A percentile compares a stretch with the other conserved stretches of the same genome.
These are phyloP conservation scores for Millerago galiae DNA, from an alignment of 805 yeast genomes.

Conservation along the genomic window DNA sequence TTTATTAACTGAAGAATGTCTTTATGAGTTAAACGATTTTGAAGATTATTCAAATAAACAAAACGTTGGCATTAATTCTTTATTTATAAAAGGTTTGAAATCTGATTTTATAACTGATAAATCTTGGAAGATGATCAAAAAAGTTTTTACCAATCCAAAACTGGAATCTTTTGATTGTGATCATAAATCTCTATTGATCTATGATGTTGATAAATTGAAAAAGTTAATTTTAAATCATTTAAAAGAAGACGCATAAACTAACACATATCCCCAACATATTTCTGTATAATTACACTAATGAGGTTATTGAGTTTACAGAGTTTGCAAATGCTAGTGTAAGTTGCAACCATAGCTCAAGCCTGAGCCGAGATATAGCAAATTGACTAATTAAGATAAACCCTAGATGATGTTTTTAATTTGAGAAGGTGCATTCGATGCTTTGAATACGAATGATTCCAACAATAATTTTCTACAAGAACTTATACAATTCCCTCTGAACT, in stretches of 20 bases:
- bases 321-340: no score
- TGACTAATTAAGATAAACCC: no score
- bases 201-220: slow-evolving; percentile 3
- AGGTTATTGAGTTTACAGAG: no score
- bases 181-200: slow-evolving; percentile 3
- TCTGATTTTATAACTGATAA: slow-evolving; percentile 36
- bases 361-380: no score
- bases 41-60: slow-evolving; percentile 11
- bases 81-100: slow-evolving; percentile 38
- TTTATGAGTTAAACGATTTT: slow-evolving; percentile 24
- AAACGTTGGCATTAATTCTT: slow-evolving; percentile 15
- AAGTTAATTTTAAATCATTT: neutral
- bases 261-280: no score
- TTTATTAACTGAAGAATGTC: slow-evolving; percentile 8
- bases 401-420: no score
- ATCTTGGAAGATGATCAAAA: slow-evolving; percentile 12
- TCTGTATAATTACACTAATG: no score
- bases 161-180: slow-evolving; percentile 3
- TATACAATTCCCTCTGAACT: no score
- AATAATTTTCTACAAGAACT: no score
- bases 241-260: neutral
- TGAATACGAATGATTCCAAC: no score
- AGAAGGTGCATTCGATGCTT: no score
- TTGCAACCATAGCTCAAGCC: no score
- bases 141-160: neutral